Base-by-base conservation (phyloP, 441 rosid species). In the Croton setiger region DNA sequence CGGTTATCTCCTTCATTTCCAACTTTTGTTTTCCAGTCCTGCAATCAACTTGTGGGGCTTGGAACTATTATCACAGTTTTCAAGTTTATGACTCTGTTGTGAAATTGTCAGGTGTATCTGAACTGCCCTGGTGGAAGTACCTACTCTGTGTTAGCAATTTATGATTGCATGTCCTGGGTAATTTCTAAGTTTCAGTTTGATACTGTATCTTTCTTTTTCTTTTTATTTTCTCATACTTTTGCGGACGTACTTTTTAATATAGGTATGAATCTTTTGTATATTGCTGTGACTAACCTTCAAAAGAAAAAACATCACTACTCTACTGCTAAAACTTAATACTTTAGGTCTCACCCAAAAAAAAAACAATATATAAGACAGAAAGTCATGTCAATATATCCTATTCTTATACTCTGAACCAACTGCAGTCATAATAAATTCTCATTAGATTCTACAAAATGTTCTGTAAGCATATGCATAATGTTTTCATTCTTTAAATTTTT, bases 101-200 rank as follows among this genome's bases (percentile, higher is more conserved):
- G 20, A 58, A 63, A 60, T 60, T 72, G 65, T 67, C 86, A 89
- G 98, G 52, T 93, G 63, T 94, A 92, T 78, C 72, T 92, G 79
- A 94, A 94, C 79, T 85, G 97, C 72, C 98, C 97, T 0, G 98
- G 99, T 58, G 99, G 99, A 67, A 95, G 96, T 78, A 85, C 87
- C 12, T 90, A 89, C 79, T 86, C 96, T 1, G 89, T 92, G 63
- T 64, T 92, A 82, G 98, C 93, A 66, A 88, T 92, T 58, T 92
- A 92, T 78, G 96, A 92, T 74, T 88, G 96, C 87, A 92, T 92
- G 91, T 88, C 91, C 44, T 90, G 93, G 97, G 98, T 92, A 83
- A 83, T 68, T 78, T 27, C 66, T 68, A 56, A 47, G 20, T 0
- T 37, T 63, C 33, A 33, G 18, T 18, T 39, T 60, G 47, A 17